phyloP scores from a whole-genome alignment of 768 basidiomycete species.

The Dacryopinax primogenitus region DNA sequence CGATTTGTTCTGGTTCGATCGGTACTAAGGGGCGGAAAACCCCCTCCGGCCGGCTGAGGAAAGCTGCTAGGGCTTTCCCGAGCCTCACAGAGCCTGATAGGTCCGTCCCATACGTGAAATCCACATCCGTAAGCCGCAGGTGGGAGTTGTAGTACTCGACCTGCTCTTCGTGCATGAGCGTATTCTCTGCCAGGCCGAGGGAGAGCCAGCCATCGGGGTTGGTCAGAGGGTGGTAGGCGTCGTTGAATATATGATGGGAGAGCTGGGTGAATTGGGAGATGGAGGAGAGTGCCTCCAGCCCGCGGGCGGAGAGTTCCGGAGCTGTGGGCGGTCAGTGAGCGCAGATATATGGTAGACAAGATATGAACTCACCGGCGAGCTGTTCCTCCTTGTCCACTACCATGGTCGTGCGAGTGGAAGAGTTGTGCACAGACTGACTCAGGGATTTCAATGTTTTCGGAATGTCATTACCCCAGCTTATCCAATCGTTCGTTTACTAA shows the following conservation, averaged over 20 bases:
- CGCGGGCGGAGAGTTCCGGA: neutral
- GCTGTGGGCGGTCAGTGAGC: neutral
- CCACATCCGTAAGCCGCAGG: neutral
- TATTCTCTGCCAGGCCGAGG: neutral
- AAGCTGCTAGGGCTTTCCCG: neutral
- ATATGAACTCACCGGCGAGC: neutral
- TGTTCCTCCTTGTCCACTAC: neutral
- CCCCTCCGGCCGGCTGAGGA: neutral
- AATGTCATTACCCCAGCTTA: neutral
- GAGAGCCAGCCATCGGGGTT: slow-evolving; percentile 7
- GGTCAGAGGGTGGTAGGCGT: neutral
- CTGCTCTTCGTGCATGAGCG: slow-evolving; percentile 5
- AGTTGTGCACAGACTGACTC: neutral
- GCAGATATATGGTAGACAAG: neutral
- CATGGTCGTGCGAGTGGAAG: neutral
- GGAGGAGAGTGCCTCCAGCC: neutral
- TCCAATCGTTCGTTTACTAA: neutral
- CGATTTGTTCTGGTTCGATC: neutral
- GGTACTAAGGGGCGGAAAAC: neutral
- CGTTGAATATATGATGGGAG: neutral
- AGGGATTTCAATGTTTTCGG: neutral
- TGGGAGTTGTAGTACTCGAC: neutral
- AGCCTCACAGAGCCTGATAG: neutral
- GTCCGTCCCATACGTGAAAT: slow-evolving; percentile 5
- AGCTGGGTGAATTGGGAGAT: neutral